Evolutionary conservation across 306 rosid species (phyloP), one percentile per base, ranked within the genome.

Genomic region (Rubus parviflorus): DNA sequence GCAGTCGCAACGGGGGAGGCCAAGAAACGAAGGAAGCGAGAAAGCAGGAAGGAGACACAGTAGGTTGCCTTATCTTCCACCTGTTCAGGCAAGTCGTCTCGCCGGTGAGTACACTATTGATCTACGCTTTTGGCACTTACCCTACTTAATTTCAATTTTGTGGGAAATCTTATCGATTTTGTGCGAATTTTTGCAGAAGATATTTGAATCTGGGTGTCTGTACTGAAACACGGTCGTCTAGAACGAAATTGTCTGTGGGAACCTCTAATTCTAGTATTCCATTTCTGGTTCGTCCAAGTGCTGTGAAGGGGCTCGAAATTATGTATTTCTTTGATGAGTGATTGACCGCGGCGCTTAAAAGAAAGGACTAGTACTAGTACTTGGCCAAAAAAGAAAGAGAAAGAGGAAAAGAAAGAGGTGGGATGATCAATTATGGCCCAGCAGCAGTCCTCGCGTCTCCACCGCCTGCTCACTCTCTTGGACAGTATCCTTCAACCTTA

Each of bases 401-500:
- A 57, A 9, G 1, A 3, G 25, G 20, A 9, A 22, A 25, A 9
- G 64, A 57, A 57, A 57, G 79, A 15, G 71, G 54, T 75, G 93
- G 93, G 88, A 94, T 94, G 98, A 86, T 84, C 89, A 54, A 87
- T 88, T 71, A 91, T 91, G 97, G 98, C 98, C 72, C 97, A 90
- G 76, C 68, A 63, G 68, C 97, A 94, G 87, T 92, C 98, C 74
- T 92, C 98, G 56, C 96, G 98, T 82, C 97, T 95, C 80, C 93
- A 95, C 84, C 98, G 98, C 81, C 87, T 95, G 68, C 98, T 95
- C 66, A 95, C 97, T 81, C 97, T 95, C 47, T 85, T 95, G 89
- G 98, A 95, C 85, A 91, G 98, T 92, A 95, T 90, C 97, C 97
- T 88, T 46, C 66, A 54, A 3, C 49, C 12, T 10, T 78, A 47